Conservation (phyloP, 2,329 filamentous ascomycete genomes). For the Ophiostoma sp. region DNA sequence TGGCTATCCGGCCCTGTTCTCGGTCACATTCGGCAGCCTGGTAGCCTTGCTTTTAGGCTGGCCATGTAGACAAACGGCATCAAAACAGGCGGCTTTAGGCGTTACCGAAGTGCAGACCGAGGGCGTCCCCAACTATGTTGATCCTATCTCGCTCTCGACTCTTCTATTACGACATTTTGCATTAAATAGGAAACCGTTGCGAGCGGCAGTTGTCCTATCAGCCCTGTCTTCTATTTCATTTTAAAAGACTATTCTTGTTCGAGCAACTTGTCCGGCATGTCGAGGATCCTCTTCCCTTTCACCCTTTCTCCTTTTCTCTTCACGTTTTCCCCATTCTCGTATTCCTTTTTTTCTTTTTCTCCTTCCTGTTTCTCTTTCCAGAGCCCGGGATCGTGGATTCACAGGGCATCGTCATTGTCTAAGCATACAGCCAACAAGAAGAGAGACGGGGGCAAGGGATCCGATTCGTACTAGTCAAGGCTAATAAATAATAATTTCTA, state of each 20-base stretch:
- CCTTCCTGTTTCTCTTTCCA: not conserved
- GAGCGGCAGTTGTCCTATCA: constrained; percentile 7
- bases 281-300: not conserved
- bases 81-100: not conserved
- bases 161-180: not conserved
- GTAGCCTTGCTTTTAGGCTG: not conserved
- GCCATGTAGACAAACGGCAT: constrained; percentile 6
- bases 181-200: not conserved
- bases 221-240: not conserved
- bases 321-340: no score
- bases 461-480: not conserved
- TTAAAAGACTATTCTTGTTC: not conserved
- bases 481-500: not conserved
- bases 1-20: constrained; percentile 6
- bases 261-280: not conserved
- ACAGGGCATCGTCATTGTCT: not conserved
- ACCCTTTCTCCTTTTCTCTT: not conserved
- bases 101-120: not conserved
- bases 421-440: not conserved
- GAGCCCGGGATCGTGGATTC: not conserved
- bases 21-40: constrained; percentile 3
- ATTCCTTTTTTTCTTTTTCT: not conserved
- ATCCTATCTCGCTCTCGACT: not conserved
- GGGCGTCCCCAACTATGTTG: not conserved
- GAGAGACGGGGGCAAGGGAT: not conserved